phyloP scores from a whole-genome alignment of 768 basidiomycete species.

The Candolleomyces aberdarensis region DNA sequence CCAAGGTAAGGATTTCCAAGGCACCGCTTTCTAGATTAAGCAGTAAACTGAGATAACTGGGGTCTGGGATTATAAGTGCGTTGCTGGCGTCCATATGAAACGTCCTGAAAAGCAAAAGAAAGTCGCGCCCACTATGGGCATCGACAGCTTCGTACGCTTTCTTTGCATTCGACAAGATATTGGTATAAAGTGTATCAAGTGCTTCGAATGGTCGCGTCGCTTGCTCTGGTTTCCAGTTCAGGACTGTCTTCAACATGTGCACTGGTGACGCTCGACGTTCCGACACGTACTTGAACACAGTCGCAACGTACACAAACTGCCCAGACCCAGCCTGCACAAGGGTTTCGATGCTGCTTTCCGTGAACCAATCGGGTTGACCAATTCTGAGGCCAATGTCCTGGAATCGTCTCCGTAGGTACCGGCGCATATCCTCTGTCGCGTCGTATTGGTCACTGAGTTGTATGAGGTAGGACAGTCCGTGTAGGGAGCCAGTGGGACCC shows the following conservation, averaged over 20 bases:
- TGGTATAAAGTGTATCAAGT: not conserved
- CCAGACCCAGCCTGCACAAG: not conserved
- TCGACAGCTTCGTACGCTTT: not conserved
- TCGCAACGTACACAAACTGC: slow-evolving; percentile 5
- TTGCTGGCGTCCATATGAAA: no score
- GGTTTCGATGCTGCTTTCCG: not conserved
- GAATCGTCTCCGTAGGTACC: not conserved
- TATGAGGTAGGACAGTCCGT: not conserved
- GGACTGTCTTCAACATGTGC: not conserved
- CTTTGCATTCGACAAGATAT: not conserved
- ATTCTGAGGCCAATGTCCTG: not conserved
- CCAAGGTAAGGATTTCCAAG: not conserved
- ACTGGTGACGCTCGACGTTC: not conserved
- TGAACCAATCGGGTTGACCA: not conserved
- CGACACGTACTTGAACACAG: not conserved
- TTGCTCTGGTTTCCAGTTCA: not conserved
- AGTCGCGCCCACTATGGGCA: not conserved
- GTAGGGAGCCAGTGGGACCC: not conserved
- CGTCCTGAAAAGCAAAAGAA: not conserved
- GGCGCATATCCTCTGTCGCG: not conserved
- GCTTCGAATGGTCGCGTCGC: not conserved
- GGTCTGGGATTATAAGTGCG: no score
- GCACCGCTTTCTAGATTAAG: no score
- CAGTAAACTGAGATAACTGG: no score
- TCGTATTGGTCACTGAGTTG: not conserved